These are phyloP conservation scores for Pinus taeda DNA, from an alignment of 75 land plant genomes.

Conservation along the genomic window DNA sequence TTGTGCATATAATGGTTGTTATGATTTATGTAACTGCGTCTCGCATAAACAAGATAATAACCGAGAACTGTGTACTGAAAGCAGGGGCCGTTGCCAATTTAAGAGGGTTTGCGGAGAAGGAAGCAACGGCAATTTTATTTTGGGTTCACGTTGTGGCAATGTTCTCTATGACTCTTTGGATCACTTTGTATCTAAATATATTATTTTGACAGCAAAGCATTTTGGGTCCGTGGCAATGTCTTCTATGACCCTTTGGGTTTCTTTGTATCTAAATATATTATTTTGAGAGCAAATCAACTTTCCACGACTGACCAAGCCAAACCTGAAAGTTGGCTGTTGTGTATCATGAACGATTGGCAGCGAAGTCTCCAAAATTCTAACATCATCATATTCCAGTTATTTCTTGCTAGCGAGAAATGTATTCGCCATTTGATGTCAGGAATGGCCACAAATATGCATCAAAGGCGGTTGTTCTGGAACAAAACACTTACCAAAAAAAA, in stretches of 20 bases:
- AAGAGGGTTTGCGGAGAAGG: slow-evolving; percentile 75
- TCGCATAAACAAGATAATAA: neutral
- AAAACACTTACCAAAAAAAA: too few relatives aligned
- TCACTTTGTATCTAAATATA: slow-evolving; percentile 55
- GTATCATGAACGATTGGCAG: too few relatives aligned
- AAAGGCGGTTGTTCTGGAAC: too few relatives aligned
- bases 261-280: slow-evolving; percentile 57
- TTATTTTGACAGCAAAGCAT: slow-evolving; percentile 32
- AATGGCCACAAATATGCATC: too few relatives aligned
- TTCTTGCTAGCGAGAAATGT: too few relatives aligned
- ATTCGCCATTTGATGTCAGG: too few relatives aligned
- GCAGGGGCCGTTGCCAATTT: slow-evolving; percentile 84
- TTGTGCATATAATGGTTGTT: neutral
- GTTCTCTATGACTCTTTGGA: slow-evolving; percentile 94
- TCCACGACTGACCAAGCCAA: too few relatives aligned
- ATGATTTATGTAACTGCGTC: neutral
- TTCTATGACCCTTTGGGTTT: slow-evolving; percentile 91
- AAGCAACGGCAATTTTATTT: slow-evolving; percentile 82
- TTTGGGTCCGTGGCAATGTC: slow-evolving; percentile 41
- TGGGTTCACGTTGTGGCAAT: slow-evolving; percentile 92
- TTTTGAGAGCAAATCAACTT: slow-evolving; percentile 21
- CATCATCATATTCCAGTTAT: too few relatives aligned
- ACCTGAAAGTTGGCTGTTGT: too few relatives aligned
- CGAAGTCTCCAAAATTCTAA: too few relatives aligned
- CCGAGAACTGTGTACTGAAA: neutral